A percentile compares a stretch with the other conserved stretches of the same genome.
These are phyloP conservation scores for Myxozyma geophila DNA, from an alignment of 805 yeast genomes.

Conservation along the genomic window DNA sequence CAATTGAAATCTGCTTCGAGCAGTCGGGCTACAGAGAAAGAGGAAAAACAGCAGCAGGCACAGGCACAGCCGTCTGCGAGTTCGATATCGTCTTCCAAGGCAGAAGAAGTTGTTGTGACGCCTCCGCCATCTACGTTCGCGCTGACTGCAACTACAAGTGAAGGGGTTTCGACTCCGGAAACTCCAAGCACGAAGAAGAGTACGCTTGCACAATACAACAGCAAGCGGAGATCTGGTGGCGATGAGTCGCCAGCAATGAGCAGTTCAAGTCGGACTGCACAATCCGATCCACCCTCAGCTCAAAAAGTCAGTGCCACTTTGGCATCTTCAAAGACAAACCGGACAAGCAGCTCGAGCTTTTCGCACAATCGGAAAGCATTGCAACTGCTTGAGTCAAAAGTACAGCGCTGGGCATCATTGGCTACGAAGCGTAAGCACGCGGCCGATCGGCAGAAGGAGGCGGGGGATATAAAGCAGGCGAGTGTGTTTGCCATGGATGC, in stretches of 20 bases:
- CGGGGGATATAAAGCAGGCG: constrained; percentile 43
- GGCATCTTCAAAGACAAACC: too few relatives aligned
- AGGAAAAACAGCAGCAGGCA: not conserved
- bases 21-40: not conserved
- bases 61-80: not conserved
- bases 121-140: constrained; percentile 20
- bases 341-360: constrained; percentile 9
- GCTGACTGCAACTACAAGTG: not conserved
- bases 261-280: not conserved
- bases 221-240: constrained; percentile 11
- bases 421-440: constrained; percentile 50
- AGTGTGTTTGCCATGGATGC: constrained; percentile 49
- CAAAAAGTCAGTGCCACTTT: constrained; percentile 12
- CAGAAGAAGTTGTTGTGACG: constrained; percentile 1
- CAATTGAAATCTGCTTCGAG: not conserved
- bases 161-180: constrained; percentile 21
- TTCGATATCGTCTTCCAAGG: not conserved
- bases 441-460: constrained; percentile 45
- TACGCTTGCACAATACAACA: constrained; percentile 24
- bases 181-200: constrained; percentile 25
- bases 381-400: constrained; percentile 27
- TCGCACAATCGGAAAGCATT: constrained; percentile 39
- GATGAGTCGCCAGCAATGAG: constrained; percentile 4
- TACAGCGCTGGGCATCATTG: constrained; percentile 45
- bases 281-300: not conserved